Conservation (phyloP, 805 yeast genomes). For the Saturnispora sanitii region DNA sequence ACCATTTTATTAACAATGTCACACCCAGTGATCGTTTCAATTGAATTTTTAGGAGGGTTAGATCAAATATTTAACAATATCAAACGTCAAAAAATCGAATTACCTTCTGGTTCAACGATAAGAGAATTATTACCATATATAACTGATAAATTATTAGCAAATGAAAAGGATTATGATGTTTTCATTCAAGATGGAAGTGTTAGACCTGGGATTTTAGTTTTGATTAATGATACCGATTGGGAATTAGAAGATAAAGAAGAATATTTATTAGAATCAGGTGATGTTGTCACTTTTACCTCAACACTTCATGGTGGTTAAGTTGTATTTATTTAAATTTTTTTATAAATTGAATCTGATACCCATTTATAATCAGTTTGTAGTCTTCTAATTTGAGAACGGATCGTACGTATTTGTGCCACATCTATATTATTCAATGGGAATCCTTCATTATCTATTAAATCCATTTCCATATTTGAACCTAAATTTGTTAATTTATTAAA, state of each 20-base stretch:
- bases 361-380: slow-evolving; percentile 58
- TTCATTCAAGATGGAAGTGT: slow-evolving; percentile 75
- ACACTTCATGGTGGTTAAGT: slow-evolving; percentile 87
- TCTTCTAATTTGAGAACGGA: slow-evolving; percentile 56
- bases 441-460: slow-evolving; percentile 62
- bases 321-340: slow-evolving; percentile 26
- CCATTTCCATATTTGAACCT: slow-evolving; percentile 46
- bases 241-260: slow-evolving; percentile 85
- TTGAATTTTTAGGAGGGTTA: slow-evolving; percentile 63
- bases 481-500: slow-evolving; percentile 32
- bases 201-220: slow-evolving; percentile 86
- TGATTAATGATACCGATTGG: slow-evolving; percentile 95
- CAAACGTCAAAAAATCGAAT: slow-evolving; percentile 40
- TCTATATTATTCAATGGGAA: slow-evolving; percentile 82
- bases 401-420: slow-evolving; percentile 53
- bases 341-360: slow-evolving; percentile 36
- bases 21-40: slow-evolving; percentile 25
- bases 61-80: slow-evolving; percentile 64
- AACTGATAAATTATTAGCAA: slow-evolving; percentile 42
- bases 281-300: slow-evolving; percentile 76
- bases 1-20: slow-evolving; percentile 2
- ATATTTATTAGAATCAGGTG: slow-evolving; percentile 67
- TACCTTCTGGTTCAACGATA: slow-evolving; percentile 26
- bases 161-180: slow-evolving; percentile 56
- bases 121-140: slow-evolving; percentile 50